Evolutionary conservation across 306 rosid genomes (phyloP).

Genomic region (Arachis stenosperma): DNA sequence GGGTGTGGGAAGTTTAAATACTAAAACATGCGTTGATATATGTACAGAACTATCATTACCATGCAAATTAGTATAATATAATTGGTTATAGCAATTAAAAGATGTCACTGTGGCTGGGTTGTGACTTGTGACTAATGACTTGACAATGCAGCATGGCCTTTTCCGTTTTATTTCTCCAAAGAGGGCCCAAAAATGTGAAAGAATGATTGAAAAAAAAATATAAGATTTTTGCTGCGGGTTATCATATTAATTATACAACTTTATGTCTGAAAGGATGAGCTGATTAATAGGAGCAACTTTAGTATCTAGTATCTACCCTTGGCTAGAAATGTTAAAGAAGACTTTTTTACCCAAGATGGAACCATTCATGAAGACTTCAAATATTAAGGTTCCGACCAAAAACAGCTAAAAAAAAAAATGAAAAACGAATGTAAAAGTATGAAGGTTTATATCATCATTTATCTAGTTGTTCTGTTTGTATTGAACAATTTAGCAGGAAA

Average conservation of each 20-base stretch:
- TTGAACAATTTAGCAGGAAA: conserved; percentile 18
- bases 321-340: not conserved
- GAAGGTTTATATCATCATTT: conserved; percentile 1
- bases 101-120: not conserved
- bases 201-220: not conserved
- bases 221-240: not conserved
- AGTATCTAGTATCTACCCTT: not conserved
- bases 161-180: not conserved
- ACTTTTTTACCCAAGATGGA: not conserved
- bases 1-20: not conserved
- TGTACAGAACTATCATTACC: not conserved
- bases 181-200: not conserved
- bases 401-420: too few species aligned
- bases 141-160: not conserved
- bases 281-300: not conserved
- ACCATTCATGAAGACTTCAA: not conserved
- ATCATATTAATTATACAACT: not conserved
- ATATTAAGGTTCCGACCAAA: not conserved
- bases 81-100: not conserved
- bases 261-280: conserved; percentile 1
- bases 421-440: not conserved
- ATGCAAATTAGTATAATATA: not conserved
- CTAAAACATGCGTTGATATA: not conserved
- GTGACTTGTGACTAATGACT: not conserved
- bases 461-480: not conserved